phyloP scores from a whole-genome alignment of 2,329 filamentous ascomycete genomes.

The Penicillium concentricum region DNA sequence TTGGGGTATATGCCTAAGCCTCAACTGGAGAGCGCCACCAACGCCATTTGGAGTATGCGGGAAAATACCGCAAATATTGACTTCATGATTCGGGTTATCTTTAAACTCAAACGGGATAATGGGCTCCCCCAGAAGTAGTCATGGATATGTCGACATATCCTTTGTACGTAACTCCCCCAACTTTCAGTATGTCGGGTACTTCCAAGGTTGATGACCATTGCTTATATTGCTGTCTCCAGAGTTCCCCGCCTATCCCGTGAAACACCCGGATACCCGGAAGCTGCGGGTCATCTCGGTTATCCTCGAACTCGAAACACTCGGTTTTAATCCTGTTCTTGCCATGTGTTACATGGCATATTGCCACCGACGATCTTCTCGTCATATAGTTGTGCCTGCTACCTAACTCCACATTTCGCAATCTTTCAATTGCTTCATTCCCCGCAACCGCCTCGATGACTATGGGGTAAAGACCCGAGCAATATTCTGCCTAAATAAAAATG shows the following conservation, averaged over 20 bases:
- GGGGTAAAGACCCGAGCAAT: constrained; percentile 6
- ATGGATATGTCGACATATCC: not conserved
- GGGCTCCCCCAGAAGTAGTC: not conserved
- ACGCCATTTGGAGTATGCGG: not conserved
- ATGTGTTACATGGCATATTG: too few relatives aligned
- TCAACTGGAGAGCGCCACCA: constrained; percentile 16
- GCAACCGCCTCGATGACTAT: constrained; percentile 10
- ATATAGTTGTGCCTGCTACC: not conserved
- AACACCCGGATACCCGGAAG: not conserved
- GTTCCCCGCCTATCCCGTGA: not conserved
- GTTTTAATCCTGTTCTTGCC: too few relatives aligned
- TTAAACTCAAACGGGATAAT: not conserved
- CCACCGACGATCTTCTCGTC: not conserved
- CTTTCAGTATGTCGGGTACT: too few relatives aligned
- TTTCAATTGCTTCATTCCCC: constrained; percentile 1
- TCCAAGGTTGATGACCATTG: not conserved
- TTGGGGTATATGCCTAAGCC: not conserved
- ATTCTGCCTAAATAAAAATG: constrained; percentile 16
- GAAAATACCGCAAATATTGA: not conserved
- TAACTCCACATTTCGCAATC: not conserved
- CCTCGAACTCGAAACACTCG: not conserved
- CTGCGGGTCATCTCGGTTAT: not conserved
- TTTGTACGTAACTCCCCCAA: constrained; percentile 4
- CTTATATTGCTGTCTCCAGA: not conserved
- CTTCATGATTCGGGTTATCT: constrained; percentile 6